These are phyloP conservation scores for Irpex lacteus DNA, from an alignment of 1,284 basidiomycete genomes.

Conservation along the genomic window DNA sequence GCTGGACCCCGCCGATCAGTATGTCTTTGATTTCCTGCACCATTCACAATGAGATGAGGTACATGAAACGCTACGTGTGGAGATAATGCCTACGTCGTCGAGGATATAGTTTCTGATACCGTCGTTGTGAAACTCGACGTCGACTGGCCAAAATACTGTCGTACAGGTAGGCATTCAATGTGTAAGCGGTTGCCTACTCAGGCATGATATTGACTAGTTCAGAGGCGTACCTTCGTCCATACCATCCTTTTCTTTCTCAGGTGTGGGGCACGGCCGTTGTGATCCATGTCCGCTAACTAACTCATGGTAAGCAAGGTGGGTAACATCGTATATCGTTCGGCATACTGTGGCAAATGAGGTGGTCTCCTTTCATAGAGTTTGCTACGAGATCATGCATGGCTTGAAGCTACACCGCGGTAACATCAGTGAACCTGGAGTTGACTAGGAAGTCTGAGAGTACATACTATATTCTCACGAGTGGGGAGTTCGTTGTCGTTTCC, in stretches of 20 bases:
- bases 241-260: conserved; percentile 22
- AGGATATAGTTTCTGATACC: conserved; percentile 10
- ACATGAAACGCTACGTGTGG: neutral
- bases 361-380: conserved; percentile 20
- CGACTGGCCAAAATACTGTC: conserved; percentile 16
- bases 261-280: conserved; percentile 15
- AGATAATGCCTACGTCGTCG: conserved; percentile 13
- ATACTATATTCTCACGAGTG: conserved; percentile 22
- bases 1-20: conserved; percentile 17
- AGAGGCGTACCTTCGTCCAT: conserved; percentile 21
- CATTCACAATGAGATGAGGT: neutral
- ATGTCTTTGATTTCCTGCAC: conserved; percentile 18
- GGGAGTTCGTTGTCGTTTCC: conserved; percentile 9
- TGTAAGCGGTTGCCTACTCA: neutral
- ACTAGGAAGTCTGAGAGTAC: neutral
- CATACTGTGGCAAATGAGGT: conserved; percentile 25
- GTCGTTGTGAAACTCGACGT: conserved; percentile 6
- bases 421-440: neutral
- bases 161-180: neutral
- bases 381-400: conserved; percentile 20
- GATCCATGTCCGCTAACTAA: conserved; percentile 26
- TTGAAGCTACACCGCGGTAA: conserved; percentile 9
- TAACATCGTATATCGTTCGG: neutral
- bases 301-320: no score
- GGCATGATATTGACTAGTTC: neutral